phyloP scores from a whole-genome alignment of 192 early-diverging fungal genomes.

The Glomus cerebriforme region DNA sequence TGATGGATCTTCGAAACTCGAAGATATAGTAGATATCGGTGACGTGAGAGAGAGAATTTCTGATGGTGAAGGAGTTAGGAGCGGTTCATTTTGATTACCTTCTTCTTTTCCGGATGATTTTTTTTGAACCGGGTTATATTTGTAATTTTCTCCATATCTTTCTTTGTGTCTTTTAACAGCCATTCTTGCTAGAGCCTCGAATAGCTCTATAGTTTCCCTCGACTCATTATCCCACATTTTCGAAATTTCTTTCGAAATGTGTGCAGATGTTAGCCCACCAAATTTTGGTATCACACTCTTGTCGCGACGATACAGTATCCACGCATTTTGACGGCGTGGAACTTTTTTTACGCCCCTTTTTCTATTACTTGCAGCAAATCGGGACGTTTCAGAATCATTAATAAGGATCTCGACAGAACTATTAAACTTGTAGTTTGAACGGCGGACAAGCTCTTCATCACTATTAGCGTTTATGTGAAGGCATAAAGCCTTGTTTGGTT shows the following conservation, averaged over 20 bases:
- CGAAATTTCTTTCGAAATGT: background rate
- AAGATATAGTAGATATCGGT: too few relatives aligned
- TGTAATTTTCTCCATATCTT: background rate
- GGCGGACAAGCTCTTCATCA: background rate
- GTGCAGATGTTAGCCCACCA: background rate
- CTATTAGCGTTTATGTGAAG: background rate
- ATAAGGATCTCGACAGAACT: rapidly evolving
- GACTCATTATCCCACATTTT: background rate
- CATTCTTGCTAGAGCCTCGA: background rate
- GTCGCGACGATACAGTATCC: background rate
- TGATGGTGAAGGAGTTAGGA: too few relatives aligned
- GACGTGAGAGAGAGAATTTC: too few relatives aligned
- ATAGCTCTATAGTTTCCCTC: background rate
- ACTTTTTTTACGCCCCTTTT: background rate
- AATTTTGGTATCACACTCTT: background rate
- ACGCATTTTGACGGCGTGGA: background rate
- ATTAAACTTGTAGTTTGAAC: background rate
- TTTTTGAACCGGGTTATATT: background rate
- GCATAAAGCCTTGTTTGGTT: background rate
- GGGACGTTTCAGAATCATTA: background rate
- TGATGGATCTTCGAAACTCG: too few relatives aligned
- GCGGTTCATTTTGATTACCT: too few relatives aligned
- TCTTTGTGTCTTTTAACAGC: background rate
- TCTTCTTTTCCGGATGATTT: background rate
- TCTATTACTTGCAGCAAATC: background rate